Percentiles rank a stretch among this genome's conserved stretches.
These are phyloP conservation scores for Kluyveromyces siamensis DNA, from an alignment of 805 yeast species.

Conservation along the genomic window DNA sequence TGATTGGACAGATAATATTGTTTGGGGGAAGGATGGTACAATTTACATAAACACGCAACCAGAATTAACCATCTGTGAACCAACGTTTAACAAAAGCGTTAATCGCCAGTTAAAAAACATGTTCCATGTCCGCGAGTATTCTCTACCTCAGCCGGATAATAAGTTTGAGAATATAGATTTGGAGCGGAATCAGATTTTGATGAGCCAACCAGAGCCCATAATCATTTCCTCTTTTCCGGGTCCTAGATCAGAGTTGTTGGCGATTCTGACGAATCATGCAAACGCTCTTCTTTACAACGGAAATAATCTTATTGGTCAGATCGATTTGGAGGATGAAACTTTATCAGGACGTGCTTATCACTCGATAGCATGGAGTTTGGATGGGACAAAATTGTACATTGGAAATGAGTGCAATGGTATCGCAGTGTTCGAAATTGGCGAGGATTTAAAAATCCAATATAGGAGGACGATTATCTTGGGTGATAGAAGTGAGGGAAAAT, in stretches of 20 bases:
- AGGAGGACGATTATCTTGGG: neutral
- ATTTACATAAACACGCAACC: conserved; percentile 20
- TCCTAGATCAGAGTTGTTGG: conserved; percentile 12
- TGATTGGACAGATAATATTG: conserved; percentile 18
- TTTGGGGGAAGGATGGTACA: conserved; percentile 26
- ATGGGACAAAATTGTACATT: conserved; percentile 12
- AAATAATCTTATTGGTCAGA: conserved; percentile 7
- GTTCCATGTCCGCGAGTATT: conserved; percentile 20
- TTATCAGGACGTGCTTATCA: conserved; percentile 17
- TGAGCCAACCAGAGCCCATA: conserved; percentile 22
- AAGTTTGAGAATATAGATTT: conserved; percentile 21
- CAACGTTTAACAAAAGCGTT: conserved; percentile 15
- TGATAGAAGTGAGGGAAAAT: conserved; percentile 4
- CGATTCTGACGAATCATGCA: conserved; percentile 22
- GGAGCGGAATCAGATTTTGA: conserved; percentile 16
- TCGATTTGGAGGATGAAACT: conserved; percentile 13
- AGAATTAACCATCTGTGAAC: conserved; percentile 20
- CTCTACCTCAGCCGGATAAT: conserved; percentile 13
- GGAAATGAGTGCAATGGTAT: conserved; percentile 23
- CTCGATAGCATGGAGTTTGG: conserved; percentile 19
- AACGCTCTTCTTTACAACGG: conserved; percentile 18
- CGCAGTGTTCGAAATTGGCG: conserved; percentile 6
- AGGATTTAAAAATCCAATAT: conserved; percentile 1
- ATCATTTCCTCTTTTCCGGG: conserved; percentile 16
- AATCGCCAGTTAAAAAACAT: conserved; percentile 13